These are phyloP conservation scores for Penicillium salamii DNA, from an alignment of 495 filamentous ascomycete species.

Conservation along the genomic window DNA sequence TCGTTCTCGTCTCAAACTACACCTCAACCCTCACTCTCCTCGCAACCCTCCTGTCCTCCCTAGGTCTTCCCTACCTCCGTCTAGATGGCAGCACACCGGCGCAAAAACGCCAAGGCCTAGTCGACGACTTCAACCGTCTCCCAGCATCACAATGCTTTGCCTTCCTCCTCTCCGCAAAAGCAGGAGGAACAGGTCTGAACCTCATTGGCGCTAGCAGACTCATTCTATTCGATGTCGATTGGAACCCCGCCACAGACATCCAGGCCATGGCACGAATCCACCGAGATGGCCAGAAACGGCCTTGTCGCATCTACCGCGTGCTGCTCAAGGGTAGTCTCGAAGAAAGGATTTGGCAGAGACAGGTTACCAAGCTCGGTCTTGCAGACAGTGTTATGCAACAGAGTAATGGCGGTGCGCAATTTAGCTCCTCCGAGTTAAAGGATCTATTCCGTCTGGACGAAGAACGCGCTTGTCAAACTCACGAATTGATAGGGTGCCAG, in stretches of 20 bases:
- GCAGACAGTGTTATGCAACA: conserved; percentile 65
- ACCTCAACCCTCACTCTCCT: conserved; percentile 74
- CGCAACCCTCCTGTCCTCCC: conserved; percentile 58
- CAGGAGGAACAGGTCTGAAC: conserved; percentile 74
- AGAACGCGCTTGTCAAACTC: conserved; percentile 55
- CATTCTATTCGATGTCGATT: conserved; percentile 77
- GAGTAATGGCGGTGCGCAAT: conserved; percentile 45
- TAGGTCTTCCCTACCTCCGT: conserved; percentile 64
- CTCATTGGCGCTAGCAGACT: conserved; percentile 74
- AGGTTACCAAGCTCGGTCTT: conserved; percentile 72
- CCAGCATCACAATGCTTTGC: conserved; percentile 59
- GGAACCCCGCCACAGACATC: conserved; percentile 78
- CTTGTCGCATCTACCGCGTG: conserved; percentile 72
- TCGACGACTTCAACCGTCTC: conserved; percentile 73
- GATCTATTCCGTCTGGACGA: conserved; percentile 72
- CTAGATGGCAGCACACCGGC: conserved; percentile 72
- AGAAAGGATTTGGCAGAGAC: conserved; percentile 84
- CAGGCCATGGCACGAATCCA: conserved; percentile 88
- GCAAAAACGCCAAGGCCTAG: conserved; percentile 66
- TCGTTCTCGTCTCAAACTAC: conserved; percentile 81
- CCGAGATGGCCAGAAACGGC: conserved; percentile 70
- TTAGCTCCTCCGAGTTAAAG: conserved; percentile 65
- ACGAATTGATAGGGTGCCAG: conserved; percentile 65
- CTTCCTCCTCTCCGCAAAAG: conserved; percentile 77
- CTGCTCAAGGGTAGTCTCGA: conserved; percentile 71